Evolutionary conservation across 2,329 filamentous ascomycete species (phyloP).

Genomic region (Paraconiothyrium brasiliense): DNA sequence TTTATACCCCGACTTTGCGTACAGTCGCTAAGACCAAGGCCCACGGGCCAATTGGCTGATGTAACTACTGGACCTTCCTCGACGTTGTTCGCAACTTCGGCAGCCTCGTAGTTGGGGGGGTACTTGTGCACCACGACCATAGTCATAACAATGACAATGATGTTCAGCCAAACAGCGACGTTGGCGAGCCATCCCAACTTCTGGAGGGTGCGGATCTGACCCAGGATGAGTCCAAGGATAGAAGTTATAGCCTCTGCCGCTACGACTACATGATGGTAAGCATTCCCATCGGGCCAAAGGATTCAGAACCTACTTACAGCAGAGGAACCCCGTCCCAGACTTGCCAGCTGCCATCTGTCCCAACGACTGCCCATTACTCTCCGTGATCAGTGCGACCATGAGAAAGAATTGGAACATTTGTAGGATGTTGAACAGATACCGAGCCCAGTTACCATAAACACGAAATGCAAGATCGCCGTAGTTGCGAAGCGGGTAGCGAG

Average conservation of each 20-base stretch:
- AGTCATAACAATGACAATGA: constrained; percentile 64
- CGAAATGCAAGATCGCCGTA: constrained; percentile 56
- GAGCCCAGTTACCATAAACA: constrained; percentile 48
- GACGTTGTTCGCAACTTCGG: constrained; percentile 23
- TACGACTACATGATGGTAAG: neutral
- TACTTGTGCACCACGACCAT: constrained; percentile 64
- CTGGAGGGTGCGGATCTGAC: constrained; percentile 66
- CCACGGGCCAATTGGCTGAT: constrained; percentile 30
- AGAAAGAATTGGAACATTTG: constrained; percentile 58
- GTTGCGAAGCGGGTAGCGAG: constrained; percentile 51
- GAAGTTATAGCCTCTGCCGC: constrained; percentile 52
- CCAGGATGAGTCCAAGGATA: constrained; percentile 61
- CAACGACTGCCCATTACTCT: constrained; percentile 64
- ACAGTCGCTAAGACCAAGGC: constrained; percentile 16
- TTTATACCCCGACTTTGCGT: too few relatives aligned
- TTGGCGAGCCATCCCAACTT: constrained; percentile 66
- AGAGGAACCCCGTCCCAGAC: constrained; percentile 61
- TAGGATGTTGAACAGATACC: constrained; percentile 51
- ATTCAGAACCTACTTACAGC: constrained; percentile 58
- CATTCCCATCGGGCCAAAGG: neutral
- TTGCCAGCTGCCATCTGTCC: constrained; percentile 55
- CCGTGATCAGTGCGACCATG: constrained; percentile 62
- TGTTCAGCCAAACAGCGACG: constrained; percentile 64
- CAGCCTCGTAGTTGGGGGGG: constrained; percentile 58
- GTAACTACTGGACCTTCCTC: constrained; percentile 36